Base-by-base conservation (phyloP, 805 yeast genomes). In the Metschnikowia noctiluminum region DNA sequence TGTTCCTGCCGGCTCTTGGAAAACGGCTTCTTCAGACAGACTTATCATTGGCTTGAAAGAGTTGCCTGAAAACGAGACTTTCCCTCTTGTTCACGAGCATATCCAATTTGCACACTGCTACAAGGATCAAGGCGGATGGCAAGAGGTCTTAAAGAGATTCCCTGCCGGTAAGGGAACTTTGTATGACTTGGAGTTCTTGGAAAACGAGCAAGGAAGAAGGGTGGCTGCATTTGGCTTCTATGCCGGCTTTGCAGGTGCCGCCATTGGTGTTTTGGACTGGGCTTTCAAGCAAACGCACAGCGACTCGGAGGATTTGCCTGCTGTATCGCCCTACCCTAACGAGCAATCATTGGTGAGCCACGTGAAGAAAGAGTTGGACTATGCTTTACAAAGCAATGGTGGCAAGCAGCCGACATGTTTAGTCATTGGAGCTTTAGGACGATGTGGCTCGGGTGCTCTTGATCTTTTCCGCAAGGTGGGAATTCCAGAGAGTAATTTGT, bases 221-320 rank as follows among this genome's bases (percentile, higher is more conserved):
- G 99, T 94, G 28, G 99, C 99, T 40, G 99, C 99, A 8, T 94
- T 94, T 66, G 99, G 99, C n/a, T 94, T 81, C 77, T 92, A 92
- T 68, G 99, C 99, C 40, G 99, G 99, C n/a, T 94, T 94, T 67
- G 99, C 98, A 7, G 99, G 99, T 62, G 99, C 99, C 34, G 99
- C 99, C 32, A 72, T 94, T 48, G 99, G 99, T 62, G 77, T 92
- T 44, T 81, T 81, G 67, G 96, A 90, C 69, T 94, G 98, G 97
- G 87, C 96, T 43, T 85, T 87, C 73, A 92, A 92, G 70, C 92
- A 88, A 68, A 70, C 82, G 35, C 85, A 87, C 66, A 51, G 78
- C 8, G 89, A 83, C 61, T 62, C 73, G 47, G 81, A 83, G 65
- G 82, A 89, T 55, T 76, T 94, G 58, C 87, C 88, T 36, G 89